Conservation (phyloP, 2,329 filamentous ascomycete genomes). For the Sporothrix pallida region DNA sequence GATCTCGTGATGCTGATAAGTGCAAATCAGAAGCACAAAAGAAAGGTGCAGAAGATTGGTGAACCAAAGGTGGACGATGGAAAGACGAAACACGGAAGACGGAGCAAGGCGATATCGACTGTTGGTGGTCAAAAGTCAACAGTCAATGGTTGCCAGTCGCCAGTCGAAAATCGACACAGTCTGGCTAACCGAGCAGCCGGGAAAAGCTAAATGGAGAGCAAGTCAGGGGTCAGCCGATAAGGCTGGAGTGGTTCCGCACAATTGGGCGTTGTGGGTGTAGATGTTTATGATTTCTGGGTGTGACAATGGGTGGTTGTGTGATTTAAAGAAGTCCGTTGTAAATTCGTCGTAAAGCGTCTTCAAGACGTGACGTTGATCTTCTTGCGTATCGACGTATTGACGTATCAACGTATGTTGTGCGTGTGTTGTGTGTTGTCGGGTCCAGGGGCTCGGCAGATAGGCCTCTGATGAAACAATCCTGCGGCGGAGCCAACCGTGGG, state of each 20-base stretch:
- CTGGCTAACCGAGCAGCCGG: constrained; percentile 16
- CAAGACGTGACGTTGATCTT: too few species aligned
- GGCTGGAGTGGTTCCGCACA: neutral
- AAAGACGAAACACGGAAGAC: constrained; percentile 19
- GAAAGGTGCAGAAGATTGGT: neutral
- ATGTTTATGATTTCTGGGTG: neutral
- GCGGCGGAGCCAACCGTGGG: constrained; percentile 31
- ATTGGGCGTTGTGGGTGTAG: neutral
- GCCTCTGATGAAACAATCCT: constrained; percentile 34
- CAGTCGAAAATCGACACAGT: neutral
- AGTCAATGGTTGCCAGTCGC: neutral
- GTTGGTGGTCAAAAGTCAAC: neutral
- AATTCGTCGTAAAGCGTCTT: too few species aligned
- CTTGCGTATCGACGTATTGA: too few species aligned
- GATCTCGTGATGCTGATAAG: constrained; percentile 16
- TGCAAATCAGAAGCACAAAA: neutral
- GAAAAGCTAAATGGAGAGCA: constrained; percentile 19
- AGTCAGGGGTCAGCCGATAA: constrained; percentile 9
- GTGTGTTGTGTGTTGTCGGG: neutral
- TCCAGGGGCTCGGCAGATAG: constrained; percentile 18
- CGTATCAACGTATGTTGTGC: too few species aligned
- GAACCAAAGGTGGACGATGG: neutral
- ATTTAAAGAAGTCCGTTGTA: neutral
- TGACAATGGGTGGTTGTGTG: neutral
- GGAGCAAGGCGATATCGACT: neutral